These are phyloP conservation scores for Panellus pusillus DNA, from an alignment of 768 basidiomycete species.

Conservation along the genomic window DNA sequence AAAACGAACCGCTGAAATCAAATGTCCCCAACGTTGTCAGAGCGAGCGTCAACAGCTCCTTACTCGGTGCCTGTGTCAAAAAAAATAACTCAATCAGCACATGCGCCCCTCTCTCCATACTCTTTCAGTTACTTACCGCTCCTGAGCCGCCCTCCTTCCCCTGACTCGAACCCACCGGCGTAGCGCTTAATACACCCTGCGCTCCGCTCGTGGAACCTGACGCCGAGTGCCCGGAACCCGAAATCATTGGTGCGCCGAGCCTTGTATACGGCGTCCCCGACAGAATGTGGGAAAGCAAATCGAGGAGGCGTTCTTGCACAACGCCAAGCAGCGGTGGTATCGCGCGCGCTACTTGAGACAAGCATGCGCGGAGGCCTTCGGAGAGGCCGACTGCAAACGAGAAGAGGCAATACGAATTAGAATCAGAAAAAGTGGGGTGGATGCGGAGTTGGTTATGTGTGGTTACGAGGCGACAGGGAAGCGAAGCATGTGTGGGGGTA, in stretches of 20 bases:
- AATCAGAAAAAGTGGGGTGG: neutral
- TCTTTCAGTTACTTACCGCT: neutral
- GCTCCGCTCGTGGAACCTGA: no score
- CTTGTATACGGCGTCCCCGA: constrained; percentile 84
- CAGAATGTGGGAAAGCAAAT: constrained; percentile 80
- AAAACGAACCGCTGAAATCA: constrained; percentile 80
- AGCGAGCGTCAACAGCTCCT: constrained; percentile 72
- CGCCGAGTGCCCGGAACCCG: constrained; percentile 46
- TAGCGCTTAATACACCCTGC: constrained; percentile 4
- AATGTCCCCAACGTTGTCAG: constrained; percentile 86
- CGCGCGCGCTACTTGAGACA: constrained; percentile 78
- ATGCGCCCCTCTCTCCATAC: no score
- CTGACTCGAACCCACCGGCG: neutral
- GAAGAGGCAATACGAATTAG: neutral
- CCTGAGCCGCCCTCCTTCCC: neutral
- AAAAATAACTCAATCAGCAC: no score
- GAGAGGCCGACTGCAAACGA: constrained; percentile 76
- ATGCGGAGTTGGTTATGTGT: neutral
- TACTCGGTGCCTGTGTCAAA: constrained; percentile 36
- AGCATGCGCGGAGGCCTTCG: constrained; percentile 81
- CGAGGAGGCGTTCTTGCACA: constrained; percentile 95
- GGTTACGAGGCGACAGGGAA: neutral
- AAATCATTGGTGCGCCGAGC: constrained; percentile 74
- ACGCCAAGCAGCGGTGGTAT: constrained; percentile 91
- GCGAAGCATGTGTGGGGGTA: no score